A percentile compares a stretch with the other conserved stretches of the same genome.
Evolutionary conservation across 2,329 filamentous ascomycete species (phyloP).

Genomic region (Zymoseptoria tritici): DNA sequence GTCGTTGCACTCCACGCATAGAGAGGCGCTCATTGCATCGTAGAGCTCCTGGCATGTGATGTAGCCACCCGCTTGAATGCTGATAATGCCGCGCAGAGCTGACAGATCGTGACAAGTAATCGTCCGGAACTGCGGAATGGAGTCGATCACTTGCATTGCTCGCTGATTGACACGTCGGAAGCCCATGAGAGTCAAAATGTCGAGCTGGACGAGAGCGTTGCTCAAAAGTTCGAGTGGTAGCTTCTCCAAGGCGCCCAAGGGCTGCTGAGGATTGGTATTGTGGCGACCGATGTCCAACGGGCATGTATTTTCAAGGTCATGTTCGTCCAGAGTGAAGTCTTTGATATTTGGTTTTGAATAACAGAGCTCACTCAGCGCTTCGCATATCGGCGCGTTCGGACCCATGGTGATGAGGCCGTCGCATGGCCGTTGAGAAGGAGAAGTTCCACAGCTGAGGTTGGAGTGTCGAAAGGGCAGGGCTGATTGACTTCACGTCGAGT

Average conservation of each 20-base stretch:
- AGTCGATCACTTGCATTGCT: conserved; percentile 32
- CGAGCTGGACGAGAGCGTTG: conserved; percentile 12
- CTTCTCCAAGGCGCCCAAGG: background rate
- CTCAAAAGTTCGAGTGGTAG: background rate
- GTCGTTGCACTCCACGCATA: conserved; percentile 32
- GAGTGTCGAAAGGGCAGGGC: too few species aligned
- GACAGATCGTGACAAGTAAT: conserved; percentile 28
- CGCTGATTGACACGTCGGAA: conserved; percentile 33
- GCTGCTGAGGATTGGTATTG: background rate
- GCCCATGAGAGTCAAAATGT: conserved; percentile 28
- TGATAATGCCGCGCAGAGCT: conserved; percentile 30
- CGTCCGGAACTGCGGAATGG: conserved; percentile 30
- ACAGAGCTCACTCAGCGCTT: background rate
- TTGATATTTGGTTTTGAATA: background rate
- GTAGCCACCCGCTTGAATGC: conserved; percentile 23
- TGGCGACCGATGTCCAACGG: background rate
- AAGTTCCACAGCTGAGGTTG: too few species aligned
- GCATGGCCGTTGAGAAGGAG: too few species aligned
- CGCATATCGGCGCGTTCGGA: background rate
- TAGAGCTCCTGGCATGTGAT: conserved; percentile 30
- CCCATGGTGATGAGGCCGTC: background rate
- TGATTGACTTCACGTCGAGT: too few species aligned
- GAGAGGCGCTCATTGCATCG: conserved; percentile 25
- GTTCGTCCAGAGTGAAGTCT: background rate
- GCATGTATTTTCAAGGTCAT: background rate